Evolutionary conservation across 768 basidiomycete genomes (phyloP).

Genomic region (Hypsizygus marmoreus): DNA sequence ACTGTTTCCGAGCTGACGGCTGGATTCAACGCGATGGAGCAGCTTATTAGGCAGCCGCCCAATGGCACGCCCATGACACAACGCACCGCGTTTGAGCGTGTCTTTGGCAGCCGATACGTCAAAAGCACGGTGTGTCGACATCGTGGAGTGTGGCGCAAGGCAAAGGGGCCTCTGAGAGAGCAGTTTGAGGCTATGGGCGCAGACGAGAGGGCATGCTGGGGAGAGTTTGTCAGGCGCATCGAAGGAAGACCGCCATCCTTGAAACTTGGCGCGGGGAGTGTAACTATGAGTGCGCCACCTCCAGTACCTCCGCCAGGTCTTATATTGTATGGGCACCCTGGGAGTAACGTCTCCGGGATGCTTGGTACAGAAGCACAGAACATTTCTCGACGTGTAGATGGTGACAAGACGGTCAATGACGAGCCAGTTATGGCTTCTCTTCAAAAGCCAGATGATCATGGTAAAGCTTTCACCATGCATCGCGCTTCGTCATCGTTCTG

Average conservation of each 20-base stretch:
- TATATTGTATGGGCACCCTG: background rate
- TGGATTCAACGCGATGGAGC: constrained; percentile 59
- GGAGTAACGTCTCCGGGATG: constrained; percentile 11
- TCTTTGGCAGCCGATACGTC: constrained; percentile 71
- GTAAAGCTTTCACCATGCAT: no score
- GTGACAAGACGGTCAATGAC: constrained; percentile 18
- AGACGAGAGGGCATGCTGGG: constrained; percentile 66
- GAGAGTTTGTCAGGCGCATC: constrained; percentile 64
- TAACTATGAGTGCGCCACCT: background rate
- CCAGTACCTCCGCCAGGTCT: constrained; percentile 9
- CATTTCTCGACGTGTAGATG: constrained; percentile 1
- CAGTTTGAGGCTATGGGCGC: constrained; percentile 56
- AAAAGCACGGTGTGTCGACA: constrained; percentile 76
- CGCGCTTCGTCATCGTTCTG: no score
- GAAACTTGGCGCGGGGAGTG: no score
- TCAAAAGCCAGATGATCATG: constrained; percentile 27
- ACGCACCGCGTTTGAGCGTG: constrained; percentile 66
- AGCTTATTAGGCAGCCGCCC: constrained; percentile 37
- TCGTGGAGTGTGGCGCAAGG: constrained; percentile 66
- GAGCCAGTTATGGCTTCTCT: constrained; percentile 29
- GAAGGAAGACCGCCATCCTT: constrained; percentile 56
- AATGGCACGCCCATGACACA: constrained; percentile 53
- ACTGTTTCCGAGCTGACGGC: constrained; percentile 64
- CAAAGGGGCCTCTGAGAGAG: constrained; percentile 45
- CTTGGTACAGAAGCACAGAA: constrained; percentile 18